Evolutionary conservation across 805 yeast species (phyloP), one percentile per base, ranked within the genome.

Genomic region (Candida dajiaensis): DNA sequence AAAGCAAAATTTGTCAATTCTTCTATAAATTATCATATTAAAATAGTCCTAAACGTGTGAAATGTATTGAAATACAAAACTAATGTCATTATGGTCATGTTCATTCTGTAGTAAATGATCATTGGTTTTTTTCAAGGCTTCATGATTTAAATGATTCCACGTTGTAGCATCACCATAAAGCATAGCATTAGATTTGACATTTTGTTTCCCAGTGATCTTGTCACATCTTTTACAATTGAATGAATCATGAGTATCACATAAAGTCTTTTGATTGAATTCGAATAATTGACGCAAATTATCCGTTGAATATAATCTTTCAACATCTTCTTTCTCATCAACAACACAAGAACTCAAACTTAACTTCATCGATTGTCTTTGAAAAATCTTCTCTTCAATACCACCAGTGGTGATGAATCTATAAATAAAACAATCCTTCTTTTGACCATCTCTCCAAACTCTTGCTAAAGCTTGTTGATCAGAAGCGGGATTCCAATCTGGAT

Each of bases 371-470:
- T 94, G 99, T 45, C 99, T 72, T 68, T 94, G 99, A 66, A 86
- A 89, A 29, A 94, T 94, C 65, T 94, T 94, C 59, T 92, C 99
- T 59, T 92, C 99, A 45, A 92, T 94, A 2, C 96, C 81, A 12
- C 99, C 99, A 0, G 98, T 89, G 7, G 95, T 78, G 47, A 92
- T 90, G 56, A 94, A 90, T 55, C 99, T 73, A 65, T 94, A 94
- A 37, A 92, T 94, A 59, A 85, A 92, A 69, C 99, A 94, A 64
- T 87, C 96, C 65, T 92, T 94, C 73, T 87, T 92, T 62, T 92
- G 99, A 0, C 99, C 99, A 68, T 94, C 99, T 73, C 99, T 81
- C 98, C 98, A 94, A 6, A 94, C 96, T 65, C 99, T 78, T 0
- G 98, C 98, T 51, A 94, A 72, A 0, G 98, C 98, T 67, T 92